A percentile compares a stretch with the other conserved stretches of the same genome.
These are phyloP conservation scores for Gilbertella persicaria DNA, from an alignment of 371 early-diverging fungal genomes.

Conservation along the genomic window DNA sequence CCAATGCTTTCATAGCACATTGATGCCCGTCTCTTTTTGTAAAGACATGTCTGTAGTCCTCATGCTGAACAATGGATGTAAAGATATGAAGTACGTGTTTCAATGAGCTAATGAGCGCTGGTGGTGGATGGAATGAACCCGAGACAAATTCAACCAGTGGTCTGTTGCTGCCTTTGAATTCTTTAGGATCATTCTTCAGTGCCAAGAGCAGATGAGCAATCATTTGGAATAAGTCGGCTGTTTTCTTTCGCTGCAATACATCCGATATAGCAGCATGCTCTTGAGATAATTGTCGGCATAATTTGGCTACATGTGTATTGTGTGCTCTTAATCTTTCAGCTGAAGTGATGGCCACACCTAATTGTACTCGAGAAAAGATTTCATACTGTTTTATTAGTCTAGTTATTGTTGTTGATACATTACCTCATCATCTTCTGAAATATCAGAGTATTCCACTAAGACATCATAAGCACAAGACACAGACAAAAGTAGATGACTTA, in stretches of 20 bases:
- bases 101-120: neutral
- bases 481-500: slow-evolving; percentile 10
- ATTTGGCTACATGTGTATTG: slow-evolving; percentile 15
- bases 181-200: neutral
- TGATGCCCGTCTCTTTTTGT: neutral
- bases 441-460: slow-evolving; percentile 30
- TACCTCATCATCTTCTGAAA: slow-evolving; percentile 37
- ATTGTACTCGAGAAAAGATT: slow-evolving; percentile 39
- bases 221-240: slow-evolving; percentile 6
- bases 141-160: neutral
- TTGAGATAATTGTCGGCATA: neutral
- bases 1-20: neutral
- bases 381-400: too few relatives aligned
- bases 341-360: slow-evolving; percentile 31
- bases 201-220: slow-evolving; percentile 8
- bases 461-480: neutral
- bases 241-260: neutral
- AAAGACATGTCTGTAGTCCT: neutral
- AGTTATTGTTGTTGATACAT: too few relatives aligned
- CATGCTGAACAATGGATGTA: neutral
- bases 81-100: neutral
- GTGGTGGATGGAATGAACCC: neutral
- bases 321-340: slow-evolving; percentile 37
- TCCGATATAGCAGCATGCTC: neutral
- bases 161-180: neutral